Evolutionary conservation across 2,329 filamentous ascomycete species (phyloP), one percentile per base, ranked within the genome.

Genomic region (Fusarium torulosum): DNA sequence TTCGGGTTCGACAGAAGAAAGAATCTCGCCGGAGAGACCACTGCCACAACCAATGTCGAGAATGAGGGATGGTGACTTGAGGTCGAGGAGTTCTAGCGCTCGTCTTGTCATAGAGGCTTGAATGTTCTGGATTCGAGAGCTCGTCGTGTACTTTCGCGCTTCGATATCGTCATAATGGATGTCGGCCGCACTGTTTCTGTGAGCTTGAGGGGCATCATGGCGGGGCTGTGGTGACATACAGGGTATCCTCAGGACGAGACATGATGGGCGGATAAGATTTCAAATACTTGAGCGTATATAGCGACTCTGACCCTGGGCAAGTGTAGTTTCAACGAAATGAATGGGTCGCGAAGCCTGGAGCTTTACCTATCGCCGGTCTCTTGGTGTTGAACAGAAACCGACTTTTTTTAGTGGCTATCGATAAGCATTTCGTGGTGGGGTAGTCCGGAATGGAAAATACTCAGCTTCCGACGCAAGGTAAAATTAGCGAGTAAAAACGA

Each of bases 1-100:
- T 13, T 90, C 86, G 3, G 86, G 84, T 1, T 85, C 79, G 1
- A 91, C 82, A n/a, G 88, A 84, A 14, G 93, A 94, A 44, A 99
- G 87, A 60, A 98, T 97, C 78, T 97, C 94, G 76, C 96, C 96
- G 0, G 93, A 97, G 21, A 99, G 88, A 15, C 96, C 96, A 71
- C 92, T 96, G 75, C 96, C 96, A 79, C 96, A 98, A 78, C 96
- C 96, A n/a, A 98, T 83, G 77, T 99, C 96, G 76, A 99, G 92
- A 76, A 99, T 94, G 52, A 98, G 81, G 7, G 93, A 97, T 6
- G 96, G 92, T 1, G 84, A 82, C 42, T 85, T 81, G 43, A 99
- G 90, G 76, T 93, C 86, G 73, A 99, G 93, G 17, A 99, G 91
- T 76, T 96, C 91, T 67, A 99, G 91, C 33, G 96, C 96, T 57